These are phyloP conservation scores for Prosopis cineraria DNA, from an alignment of 306 rosid species.

Conservation along the genomic window DNA sequence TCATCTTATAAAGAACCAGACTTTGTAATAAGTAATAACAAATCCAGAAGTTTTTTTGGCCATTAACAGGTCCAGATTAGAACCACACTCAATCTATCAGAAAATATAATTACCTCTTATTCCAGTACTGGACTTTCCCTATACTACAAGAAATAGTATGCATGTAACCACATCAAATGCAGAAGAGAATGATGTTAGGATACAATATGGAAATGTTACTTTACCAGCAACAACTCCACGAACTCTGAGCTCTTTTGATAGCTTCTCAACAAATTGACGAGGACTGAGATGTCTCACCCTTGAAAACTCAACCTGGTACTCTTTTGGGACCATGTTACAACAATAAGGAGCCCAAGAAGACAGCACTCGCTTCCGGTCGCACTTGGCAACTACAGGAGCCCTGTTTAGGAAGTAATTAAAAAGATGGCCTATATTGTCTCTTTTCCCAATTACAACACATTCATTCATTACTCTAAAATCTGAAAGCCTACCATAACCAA, in stretches of 20 bases:
- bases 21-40: background rate
- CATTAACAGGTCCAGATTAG: background rate
- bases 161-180: slow-evolving; percentile 3
- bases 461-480: background rate
- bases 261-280: slow-evolving; percentile 76
- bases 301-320: slow-evolving; percentile 74
- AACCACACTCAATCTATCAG: background rate
- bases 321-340: slow-evolving; percentile 64
- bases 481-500: background rate
- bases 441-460: background rate
- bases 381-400: slow-evolving; percentile 86
- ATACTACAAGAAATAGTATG: background rate
- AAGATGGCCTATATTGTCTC: slow-evolving; percentile 7
- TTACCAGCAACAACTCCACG: slow-evolving; percentile 93
- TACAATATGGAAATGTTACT: slow-evolving; percentile 19
- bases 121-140: background rate
- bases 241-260: slow-evolving; percentile 75
- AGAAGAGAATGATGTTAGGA: background rate
- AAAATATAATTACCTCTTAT: background rate
- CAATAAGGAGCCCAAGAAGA: slow-evolving; percentile 84
- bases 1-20: background rate
- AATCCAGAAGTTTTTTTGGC: background rate
- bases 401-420: slow-evolving; percentile 47
- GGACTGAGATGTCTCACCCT: slow-evolving; percentile 80
- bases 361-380: slow-evolving; percentile 80